A percentile compares a stretch with the other conserved stretches of the same genome.
phyloP scores from a whole-genome alignment of 345 rosid species.

The Linum tenue region DNA sequence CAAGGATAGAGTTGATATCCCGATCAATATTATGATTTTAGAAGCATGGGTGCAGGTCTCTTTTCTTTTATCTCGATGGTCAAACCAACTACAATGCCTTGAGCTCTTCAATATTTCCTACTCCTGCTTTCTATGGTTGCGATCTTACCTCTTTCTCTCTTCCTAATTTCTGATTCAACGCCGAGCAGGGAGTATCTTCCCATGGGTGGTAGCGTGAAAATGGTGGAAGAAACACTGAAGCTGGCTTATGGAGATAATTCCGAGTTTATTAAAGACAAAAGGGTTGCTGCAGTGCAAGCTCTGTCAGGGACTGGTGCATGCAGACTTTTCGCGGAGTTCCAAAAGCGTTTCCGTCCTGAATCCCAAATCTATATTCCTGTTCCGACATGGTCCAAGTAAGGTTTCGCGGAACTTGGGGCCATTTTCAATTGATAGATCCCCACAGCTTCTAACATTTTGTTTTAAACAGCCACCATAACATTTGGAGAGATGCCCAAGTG shows the following conservation, averaged over 20 bases:
- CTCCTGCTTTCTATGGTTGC: neutral
- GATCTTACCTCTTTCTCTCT: neutral
- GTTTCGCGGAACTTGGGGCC: neutral
- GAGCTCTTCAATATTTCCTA: neutral
- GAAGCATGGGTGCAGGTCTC: too few relatives aligned
- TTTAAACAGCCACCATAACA: constrained; percentile 83
- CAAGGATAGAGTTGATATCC: too few relatives aligned
- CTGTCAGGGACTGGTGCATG: constrained; percentile 98
- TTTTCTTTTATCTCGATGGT: neutral
- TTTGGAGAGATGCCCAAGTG: constrained; percentile 94
- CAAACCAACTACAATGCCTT: neutral
- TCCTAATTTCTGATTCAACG: neutral
- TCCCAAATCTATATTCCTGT: constrained; percentile 86
- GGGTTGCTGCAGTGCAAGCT: constrained; percentile 82
- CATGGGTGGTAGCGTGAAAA: constrained; percentile 89
- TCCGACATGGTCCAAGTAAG: constrained; percentile 97
- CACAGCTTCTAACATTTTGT: constrained; percentile 10
- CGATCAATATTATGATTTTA: too few relatives aligned
- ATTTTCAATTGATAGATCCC: neutral
- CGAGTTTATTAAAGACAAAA: constrained; percentile 67
- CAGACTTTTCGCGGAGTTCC: constrained; percentile 92
- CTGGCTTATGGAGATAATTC: constrained; percentile 86
- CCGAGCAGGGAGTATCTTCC: constrained; percentile 89
- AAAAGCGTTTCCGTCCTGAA: constrained; percentile 71
- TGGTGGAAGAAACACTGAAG: constrained; percentile 86